Percentiles rank a stretch among this genome's conserved stretches.
phyloP scores from a whole-genome alignment of 2,329 filamentous ascomycete genomes.

The Bretziella fagacearum region DNA sequence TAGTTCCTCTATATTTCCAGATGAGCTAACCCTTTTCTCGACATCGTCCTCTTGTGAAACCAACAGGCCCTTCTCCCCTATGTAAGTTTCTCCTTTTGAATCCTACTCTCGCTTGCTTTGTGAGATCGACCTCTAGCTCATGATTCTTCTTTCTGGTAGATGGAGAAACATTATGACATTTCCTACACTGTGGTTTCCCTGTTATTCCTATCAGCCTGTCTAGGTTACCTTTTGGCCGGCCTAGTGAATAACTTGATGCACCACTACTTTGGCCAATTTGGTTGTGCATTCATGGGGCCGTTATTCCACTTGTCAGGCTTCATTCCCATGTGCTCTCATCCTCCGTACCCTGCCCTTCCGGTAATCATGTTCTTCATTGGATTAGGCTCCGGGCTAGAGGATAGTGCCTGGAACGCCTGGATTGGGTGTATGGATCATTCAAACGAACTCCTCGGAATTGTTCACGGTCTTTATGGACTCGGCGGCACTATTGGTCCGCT shows the following conservation, averaged over 20 bases:
- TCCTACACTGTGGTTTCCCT: constrained; percentile 47
- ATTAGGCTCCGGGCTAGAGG: constrained; percentile 54
- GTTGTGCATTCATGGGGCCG: constrained; percentile 50
- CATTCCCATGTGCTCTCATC: constrained; percentile 46
- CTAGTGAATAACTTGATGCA: constrained; percentile 49
- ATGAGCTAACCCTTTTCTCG: too few species aligned
- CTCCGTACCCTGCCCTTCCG: constrained; percentile 50
- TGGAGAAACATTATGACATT: constrained; percentile 37
- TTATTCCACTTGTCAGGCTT: constrained; percentile 47
- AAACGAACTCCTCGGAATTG: constrained; percentile 56
- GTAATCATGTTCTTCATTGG: constrained; percentile 48
- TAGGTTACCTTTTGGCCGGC: constrained; percentile 47
- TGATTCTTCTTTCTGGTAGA: constrained; percentile 1
- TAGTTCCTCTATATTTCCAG: too few species aligned
- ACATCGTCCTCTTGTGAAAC: not conserved
- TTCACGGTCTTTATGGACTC: constrained; percentile 56
- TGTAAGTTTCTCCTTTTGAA: constrained; percentile 20
- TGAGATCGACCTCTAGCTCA: not conserved
- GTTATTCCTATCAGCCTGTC: constrained; percentile 48
- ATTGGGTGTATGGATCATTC: constrained; percentile 53
- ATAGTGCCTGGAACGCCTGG: constrained; percentile 42
- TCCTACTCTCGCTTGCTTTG: not conserved
- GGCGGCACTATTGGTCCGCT: constrained; percentile 54
- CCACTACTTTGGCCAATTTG: constrained; percentile 48
- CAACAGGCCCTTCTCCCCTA: constrained; percentile 33